Evolutionary conservation across 495 filamentous ascomycete genomes (phyloP).

Genomic region (Peziza echinospora): DNA sequence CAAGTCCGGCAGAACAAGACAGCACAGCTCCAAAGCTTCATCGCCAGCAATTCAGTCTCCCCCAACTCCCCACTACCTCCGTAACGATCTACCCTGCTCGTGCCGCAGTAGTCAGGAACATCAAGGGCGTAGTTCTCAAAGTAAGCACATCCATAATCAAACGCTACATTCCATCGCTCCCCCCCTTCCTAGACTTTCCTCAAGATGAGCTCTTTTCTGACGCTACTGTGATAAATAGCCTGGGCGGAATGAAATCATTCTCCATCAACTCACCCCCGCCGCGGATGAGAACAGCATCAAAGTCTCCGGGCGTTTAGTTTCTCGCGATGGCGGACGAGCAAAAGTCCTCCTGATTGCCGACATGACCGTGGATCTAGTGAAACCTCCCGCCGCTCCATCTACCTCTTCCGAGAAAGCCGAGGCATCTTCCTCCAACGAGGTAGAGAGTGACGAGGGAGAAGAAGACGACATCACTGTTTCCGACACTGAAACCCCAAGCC

Average conservation of each 20-base stretch:
- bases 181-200: background rate
- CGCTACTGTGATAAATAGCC: conserved; percentile 20
- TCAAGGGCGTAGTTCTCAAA: conserved; percentile 36
- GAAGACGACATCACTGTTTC: background rate
- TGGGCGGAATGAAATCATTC: conserved; percentile 40
- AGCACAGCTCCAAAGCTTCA: conserved; percentile 1
- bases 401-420: conserved; percentile 28
- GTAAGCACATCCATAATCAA: conserved; percentile 16
- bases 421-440: conserved; percentile 20
- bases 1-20: background rate
- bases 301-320: conserved; percentile 31
- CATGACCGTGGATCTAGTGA: conserved; percentile 40
- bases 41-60: conserved; percentile 29
- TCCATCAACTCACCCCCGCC: conserved; percentile 41
- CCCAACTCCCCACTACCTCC: conserved; percentile 34
- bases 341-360: conserved; percentile 34
- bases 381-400: conserved; percentile 35
- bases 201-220: background rate
- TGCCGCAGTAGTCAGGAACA: conserved; percentile 40
- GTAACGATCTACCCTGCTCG: conserved; percentile 40
- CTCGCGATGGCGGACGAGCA: conserved; percentile 26
- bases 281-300: conserved; percentile 47
- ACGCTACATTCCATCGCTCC: background rate
- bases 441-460: conserved; percentile 20
- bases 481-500: background rate